Conservation (phyloP, 2,329 filamentous ascomycete genomes). For the Chaetothyriales sp. region DNA sequence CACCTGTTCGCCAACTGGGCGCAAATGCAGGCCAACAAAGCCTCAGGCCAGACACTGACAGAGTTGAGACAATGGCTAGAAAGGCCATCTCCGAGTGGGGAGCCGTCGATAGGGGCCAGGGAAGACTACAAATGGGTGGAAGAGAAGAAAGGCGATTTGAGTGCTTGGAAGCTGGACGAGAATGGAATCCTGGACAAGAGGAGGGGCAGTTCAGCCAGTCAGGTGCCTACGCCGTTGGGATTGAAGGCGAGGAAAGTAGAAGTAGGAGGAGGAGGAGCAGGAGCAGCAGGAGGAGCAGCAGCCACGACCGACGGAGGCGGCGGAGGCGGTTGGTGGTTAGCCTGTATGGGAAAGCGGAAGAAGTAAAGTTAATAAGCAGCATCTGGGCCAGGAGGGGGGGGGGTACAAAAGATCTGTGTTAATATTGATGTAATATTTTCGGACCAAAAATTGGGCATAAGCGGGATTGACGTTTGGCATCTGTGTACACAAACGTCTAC, state of each 20-base stretch:
- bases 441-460: background rate
- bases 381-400: background rate
- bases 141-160: constrained; percentile 6
- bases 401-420: background rate
- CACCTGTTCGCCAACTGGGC: constrained; percentile 17
- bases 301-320: background rate
- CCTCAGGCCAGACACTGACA: constrained; percentile 8
- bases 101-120: constrained; percentile 8
- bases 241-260: background rate
- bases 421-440: background rate
- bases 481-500: too few relatives aligned
- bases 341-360: background rate
- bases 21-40: constrained; percentile 16
- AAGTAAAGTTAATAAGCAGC: background rate
- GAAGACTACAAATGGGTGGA: constrained; percentile 16
- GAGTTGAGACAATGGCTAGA: constrained; percentile 14
- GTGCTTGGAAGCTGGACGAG: background rate
- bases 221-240: background rate
- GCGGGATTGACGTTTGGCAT: too few relatives aligned
- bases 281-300: background rate
- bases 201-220: background rate
- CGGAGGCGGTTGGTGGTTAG: background rate
- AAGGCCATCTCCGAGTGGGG: constrained; percentile 5
- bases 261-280: background rate
- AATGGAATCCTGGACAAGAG: background rate